Evolutionary conservation across 164 flowering plant genomes (phyloP).

Genomic region (Macadamia integrifolia): DNA sequence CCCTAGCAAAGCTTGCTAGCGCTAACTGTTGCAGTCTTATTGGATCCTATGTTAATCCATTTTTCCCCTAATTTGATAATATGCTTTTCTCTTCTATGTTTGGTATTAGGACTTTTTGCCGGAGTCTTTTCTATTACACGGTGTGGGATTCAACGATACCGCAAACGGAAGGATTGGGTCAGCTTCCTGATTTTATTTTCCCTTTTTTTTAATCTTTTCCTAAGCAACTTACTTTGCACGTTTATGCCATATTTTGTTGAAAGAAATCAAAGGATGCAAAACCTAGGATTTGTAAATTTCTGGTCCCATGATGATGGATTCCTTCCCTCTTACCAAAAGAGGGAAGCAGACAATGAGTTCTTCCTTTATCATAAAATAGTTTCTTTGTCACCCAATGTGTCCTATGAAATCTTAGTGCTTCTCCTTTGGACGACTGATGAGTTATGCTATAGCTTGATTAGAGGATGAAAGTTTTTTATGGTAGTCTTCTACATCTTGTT

Average conservation of each 20-base stretch:
- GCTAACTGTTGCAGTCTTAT: background rate
- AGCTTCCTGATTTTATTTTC: constrained; percentile 18
- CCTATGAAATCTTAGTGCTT: no score
- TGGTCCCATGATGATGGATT: no score
- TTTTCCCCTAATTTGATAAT: background rate
- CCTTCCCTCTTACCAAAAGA: no score
- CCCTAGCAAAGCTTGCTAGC: no score
- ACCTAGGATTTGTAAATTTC: no score
- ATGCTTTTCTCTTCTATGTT: constrained; percentile 1
- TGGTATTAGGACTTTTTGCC: constrained; percentile 52
- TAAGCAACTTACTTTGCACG: no score
- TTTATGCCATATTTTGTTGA: no score
- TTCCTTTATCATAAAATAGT: background rate
- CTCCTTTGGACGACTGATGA: no score
- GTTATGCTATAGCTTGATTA: background rate
- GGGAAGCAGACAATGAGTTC: no score
- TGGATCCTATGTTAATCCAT: background rate
- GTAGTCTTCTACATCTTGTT: background rate
- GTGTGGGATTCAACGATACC: constrained; percentile 60
- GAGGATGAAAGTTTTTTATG: background rate
- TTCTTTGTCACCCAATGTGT: no score
- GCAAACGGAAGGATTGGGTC: constrained; percentile 62
- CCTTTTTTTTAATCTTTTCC: background rate
- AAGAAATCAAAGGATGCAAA: no score
- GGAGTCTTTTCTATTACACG: constrained; percentile 53